A percentile compares a stretch with the other conserved stretches of the same genome.
Conservation (phyloP, 2,329 filamentous ascomycete genomes). For the Xylariaceae sp. region DNA sequence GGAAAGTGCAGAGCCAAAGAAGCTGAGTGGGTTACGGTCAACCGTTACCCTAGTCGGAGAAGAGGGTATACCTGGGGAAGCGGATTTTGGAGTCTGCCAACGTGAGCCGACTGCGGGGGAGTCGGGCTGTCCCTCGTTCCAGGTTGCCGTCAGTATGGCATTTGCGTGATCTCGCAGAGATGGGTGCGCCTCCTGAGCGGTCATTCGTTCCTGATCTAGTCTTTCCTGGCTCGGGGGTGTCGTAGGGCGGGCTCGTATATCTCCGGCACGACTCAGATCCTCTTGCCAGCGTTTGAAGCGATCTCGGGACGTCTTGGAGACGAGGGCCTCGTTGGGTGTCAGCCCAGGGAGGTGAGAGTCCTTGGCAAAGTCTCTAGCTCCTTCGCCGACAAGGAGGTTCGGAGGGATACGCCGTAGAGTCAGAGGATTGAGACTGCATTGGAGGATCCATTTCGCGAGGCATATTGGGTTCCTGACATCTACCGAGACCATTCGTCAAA, state of each 20-base stretch:
- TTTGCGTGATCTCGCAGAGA: constrained; percentile 47
- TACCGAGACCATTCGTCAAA: constrained; percentile 33
- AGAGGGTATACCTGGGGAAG: constrained; percentile 15
- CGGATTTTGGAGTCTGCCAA: constrained; percentile 9
- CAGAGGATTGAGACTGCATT: constrained; percentile 71
- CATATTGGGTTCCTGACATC: constrained; percentile 92
- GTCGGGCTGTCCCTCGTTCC: constrained; percentile 61
- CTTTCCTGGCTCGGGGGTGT: constrained; percentile 12
- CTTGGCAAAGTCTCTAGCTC: constrained; percentile 80
- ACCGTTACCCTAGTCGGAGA: constrained; percentile 9
- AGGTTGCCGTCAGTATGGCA: constrained; percentile 53
- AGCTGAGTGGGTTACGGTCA: constrained; percentile 28
- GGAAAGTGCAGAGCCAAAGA: constrained; percentile 19
- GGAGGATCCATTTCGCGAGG: constrained; percentile 77
- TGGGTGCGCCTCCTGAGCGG: constrained; percentile 10
- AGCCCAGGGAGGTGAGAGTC: constrained; percentile 67
- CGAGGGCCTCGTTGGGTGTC: constrained; percentile 68
- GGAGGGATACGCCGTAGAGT: constrained; percentile 86
- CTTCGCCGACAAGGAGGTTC: constrained; percentile 82
- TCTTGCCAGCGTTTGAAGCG: constrained; percentile 75
- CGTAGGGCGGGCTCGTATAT: constrained; percentile 35
- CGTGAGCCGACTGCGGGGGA: constrained; percentile 41
- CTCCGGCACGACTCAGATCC: constrained; percentile 64
- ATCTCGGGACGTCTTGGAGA: constrained; percentile 76
- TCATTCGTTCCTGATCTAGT: background rate